Evolutionary conservation across 2,329 filamentous ascomycete genomes (phyloP), one percentile per base, ranked within the genome.

Genomic region (Uncinocarpus reesii): DNA sequence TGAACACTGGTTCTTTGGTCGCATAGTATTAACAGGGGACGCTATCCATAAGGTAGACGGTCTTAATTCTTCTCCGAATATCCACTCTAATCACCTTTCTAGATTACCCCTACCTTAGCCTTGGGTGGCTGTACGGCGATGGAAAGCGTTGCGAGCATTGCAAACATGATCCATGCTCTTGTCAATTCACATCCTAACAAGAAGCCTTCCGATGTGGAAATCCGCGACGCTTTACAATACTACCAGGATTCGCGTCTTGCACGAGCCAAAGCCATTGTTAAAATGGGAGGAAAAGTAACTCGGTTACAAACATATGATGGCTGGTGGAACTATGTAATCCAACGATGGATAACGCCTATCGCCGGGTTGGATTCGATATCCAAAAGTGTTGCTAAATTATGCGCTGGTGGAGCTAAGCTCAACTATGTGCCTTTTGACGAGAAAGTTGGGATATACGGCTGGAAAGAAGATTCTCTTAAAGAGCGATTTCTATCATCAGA

Each of bases 251-350:
- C 45, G 7, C 21, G 35, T 38, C 34, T 31, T 23, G 26, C 20
- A 7, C 45, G 45, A 13, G 35, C 32, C n/a, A 37, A 40, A 18
- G 26, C 16, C 7, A 32, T 38, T n/a, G 36, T 38, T 15, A 28
- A 41, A 16, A 7, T 20, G 4, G 34, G 32, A 11, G 45, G 18
- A 29, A 7, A 26, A 6, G 4, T 41, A n/a, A 47, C 45, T 10
- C 45, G 45, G 7, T 20, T 47, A 26, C 45, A 47, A 15, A 35
- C 45, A 13, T 41, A 37, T n/a, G 45, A 47, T 32, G 35, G 35
- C 4, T 38, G 35, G 32, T 15, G 36, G 11, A 38, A 21, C 11
- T 23, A 47, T 18, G 21, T 47, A 8, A 23, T 41, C 16, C 32
- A 36, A 26, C 43, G 43, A 36, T 46, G 35, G 23, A 46, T 46